These are phyloP conservation scores for Cryptosporidium parvum DNA, from an alignment of 169 alveolate genomes.

Conservation along the genomic window DNA sequence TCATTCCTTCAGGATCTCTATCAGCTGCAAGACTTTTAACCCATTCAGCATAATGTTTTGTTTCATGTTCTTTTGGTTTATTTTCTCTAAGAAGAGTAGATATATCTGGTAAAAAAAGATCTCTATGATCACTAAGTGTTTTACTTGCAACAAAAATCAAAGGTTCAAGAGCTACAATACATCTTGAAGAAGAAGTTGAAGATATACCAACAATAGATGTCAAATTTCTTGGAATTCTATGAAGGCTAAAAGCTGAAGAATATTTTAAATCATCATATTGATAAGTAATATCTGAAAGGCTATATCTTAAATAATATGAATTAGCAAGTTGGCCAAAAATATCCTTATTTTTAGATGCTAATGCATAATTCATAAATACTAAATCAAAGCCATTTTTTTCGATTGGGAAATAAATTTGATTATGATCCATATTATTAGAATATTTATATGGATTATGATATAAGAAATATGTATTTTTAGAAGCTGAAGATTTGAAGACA, in stretches of 20 bases:
- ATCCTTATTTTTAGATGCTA: conserved; percentile 78
- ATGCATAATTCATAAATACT: conserved; percentile 80
- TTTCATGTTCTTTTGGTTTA: conserved; percentile 58
- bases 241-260: conserved; percentile 78
- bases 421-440: conserved; percentile 18
- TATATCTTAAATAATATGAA: conserved; percentile 81
- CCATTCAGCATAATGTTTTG: conserved; percentile 82
- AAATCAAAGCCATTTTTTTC: conserved; percentile 79
- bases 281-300: conserved; percentile 76
- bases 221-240: conserved; percentile 62
- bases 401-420: conserved; percentile 13
- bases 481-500: neutral
- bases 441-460: conserved; percentile 48
- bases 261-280: conserved; percentile 77
- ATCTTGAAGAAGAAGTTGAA: conserved; percentile 42
- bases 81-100: conserved; percentile 18
- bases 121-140: conserved; percentile 38
- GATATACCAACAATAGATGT: conserved; percentile 45
- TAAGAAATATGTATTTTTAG: conserved; percentile 48
- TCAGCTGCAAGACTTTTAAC: conserved; percentile 81
- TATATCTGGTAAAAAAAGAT: conserved; percentile 43
- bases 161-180: conserved; percentile 69
- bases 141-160: conserved; percentile 59
- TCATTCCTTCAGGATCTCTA: conserved; percentile 85
- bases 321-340: conserved; percentile 82